Evolutionary conservation across 1,139 yeast genomes (phyloP).

Genomic region (Kazachstania sp.): DNA sequence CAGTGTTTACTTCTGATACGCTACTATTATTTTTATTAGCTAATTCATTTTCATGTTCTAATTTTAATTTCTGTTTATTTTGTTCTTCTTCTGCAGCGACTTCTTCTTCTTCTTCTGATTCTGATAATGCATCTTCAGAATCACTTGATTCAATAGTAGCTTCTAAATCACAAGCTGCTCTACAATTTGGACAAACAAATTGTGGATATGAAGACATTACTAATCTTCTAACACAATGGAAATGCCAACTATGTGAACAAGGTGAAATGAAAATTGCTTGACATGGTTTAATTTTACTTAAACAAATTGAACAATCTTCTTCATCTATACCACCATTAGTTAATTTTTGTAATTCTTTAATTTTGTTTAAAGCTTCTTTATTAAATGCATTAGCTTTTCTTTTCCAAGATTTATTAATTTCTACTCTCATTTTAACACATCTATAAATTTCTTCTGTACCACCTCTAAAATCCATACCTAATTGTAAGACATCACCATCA

Average conservation of each 20-base stretch:
- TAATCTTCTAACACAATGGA: constrained; percentile 84
- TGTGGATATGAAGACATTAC: constrained; percentile 86
- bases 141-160: constrained; percentile 64
- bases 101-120: constrained; percentile 1
- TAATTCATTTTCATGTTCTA: neutral
- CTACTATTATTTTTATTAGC: neutral
- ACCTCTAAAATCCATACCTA: constrained; percentile 97
- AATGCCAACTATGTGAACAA: constrained; percentile 96
- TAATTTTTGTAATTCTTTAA: constrained; percentile 43
- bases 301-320: constrained; percentile 85
- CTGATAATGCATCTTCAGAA: constrained; percentile 9
- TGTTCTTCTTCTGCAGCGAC: neutral
- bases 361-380: constrained; percentile 62
- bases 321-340: constrained; percentile 32
- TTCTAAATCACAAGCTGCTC: constrained; percentile 86
- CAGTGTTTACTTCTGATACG: neutral
- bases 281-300: constrained; percentile 75
- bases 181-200: constrained; percentile 89
- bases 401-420: constrained; percentile 85
- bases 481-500: constrained; percentile 83
- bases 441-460: constrained; percentile 91
- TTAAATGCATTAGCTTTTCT: constrained; percentile 73
- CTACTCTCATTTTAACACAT: constrained; percentile 87
- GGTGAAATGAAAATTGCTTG: constrained; percentile 91
- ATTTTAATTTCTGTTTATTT: neutral